Conservation (phyloP, 768 basidiomycete genomes). For the Lactarius psammicola region DNA sequence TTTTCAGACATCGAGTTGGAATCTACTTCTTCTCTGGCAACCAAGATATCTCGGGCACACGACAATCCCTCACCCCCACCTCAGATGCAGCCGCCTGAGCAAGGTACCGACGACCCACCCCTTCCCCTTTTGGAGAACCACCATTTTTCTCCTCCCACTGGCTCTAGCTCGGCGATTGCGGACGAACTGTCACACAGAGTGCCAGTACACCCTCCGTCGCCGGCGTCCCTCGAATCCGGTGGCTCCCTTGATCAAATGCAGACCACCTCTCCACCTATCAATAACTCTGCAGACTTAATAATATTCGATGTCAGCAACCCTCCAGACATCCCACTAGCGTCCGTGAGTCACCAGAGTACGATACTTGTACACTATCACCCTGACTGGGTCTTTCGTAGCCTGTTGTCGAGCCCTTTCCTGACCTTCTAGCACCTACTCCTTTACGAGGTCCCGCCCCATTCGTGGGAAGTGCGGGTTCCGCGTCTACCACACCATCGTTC, state of each 20-base stretch:
- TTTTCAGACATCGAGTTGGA: conserved; percentile 41
- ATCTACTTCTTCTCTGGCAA: conserved; percentile 65
- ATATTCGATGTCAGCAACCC: conserved; percentile 10
- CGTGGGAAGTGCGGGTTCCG: conserved; percentile 1
- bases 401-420: conserved; percentile 11
- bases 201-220: neutral
- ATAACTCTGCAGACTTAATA: conserved; percentile 9
- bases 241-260: neutral
- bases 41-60: conserved; percentile 62
- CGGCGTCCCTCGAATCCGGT: neutral
- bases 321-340: neutral
- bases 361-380: neutral
- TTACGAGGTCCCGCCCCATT: neutral
- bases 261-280: neutral
- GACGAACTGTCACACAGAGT: neutral
- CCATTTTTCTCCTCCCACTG: neutral
- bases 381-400: conserved; percentile 8
- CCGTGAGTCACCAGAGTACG: conserved; percentile 9
- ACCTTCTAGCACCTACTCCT: conserved; percentile 21
- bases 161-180: neutral
- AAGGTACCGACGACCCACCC: neutral
- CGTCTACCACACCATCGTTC: neutral
- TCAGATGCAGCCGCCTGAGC: conserved; percentile 28
- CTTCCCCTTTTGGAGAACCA: neutral
- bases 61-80: conserved; percentile 77